Conservation (phyloP, 2,329 filamentous ascomycete genomes). For the Aspergillus awamori region DNA sequence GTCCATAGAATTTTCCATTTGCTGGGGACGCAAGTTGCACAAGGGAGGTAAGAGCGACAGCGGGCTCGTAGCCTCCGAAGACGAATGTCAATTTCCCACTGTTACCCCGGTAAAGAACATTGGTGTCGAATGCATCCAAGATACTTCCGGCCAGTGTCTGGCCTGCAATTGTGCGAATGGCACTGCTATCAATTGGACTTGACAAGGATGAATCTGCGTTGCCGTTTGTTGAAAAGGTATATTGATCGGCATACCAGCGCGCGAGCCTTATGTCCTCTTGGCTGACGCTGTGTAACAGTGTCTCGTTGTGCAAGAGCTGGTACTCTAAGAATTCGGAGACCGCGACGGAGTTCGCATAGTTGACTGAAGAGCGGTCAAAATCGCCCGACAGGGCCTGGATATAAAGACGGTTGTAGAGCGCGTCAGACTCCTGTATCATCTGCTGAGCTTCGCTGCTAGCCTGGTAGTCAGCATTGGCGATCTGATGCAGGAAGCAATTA, state of each 20-base stretch:
- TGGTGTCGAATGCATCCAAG: conserved; percentile 42
- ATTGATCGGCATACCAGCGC: conserved; percentile 54
- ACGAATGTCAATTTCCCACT: conserved; percentile 50
- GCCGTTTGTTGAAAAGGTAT: conserved; percentile 52
- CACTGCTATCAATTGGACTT: conserved; percentile 26
- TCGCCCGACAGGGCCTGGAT: conserved; percentile 47
- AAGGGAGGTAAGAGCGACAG: conserved; percentile 56
- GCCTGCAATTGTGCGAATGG: conserved; percentile 46
- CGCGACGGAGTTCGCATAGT: conserved; percentile 55
- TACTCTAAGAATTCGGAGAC: conserved; percentile 63
- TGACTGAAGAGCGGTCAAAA: conserved; percentile 43
- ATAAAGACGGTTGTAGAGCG: conserved; percentile 54
- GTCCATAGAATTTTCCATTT: conserved; percentile 50
- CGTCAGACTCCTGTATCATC: conserved; percentile 39
- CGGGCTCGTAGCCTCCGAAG: conserved; percentile 54
- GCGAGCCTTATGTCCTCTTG: conserved; percentile 37
- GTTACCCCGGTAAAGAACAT: conserved; percentile 42
- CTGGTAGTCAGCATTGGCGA: conserved; percentile 46
- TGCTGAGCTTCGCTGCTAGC: conserved; percentile 44
- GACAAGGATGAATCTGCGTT: conserved; percentile 43
- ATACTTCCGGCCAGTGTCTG: conserved; percentile 46
- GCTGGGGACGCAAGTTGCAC: conserved; percentile 42
- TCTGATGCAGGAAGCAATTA: conserved; percentile 46
- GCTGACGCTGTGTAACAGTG: conserved; percentile 37
- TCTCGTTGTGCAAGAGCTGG: conserved; percentile 55